A percentile compares a stretch with the other conserved stretches of the same genome.
Conservation (phyloP, 805 yeast species). For the Suhomyces kilbournensis region DNA sequence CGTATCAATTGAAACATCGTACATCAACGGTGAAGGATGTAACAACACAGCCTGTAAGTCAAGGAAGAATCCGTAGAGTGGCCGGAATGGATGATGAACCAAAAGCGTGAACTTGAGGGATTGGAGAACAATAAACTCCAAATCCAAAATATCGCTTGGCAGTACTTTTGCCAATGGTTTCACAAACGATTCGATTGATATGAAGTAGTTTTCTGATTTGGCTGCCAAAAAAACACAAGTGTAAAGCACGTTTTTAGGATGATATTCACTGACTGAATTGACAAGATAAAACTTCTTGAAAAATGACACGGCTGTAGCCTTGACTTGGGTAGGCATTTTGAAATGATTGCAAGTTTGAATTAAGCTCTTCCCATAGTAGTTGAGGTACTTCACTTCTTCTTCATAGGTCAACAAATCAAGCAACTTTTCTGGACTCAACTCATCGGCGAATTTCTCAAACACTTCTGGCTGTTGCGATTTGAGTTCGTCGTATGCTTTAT, state of each 20-base stretch:
- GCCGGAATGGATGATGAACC: conserved; percentile 85
- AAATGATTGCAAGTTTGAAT: conserved; percentile 68
- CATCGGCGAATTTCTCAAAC: conserved; percentile 25
- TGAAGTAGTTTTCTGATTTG: conserved; percentile 87
- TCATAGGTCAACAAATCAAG: conserved; percentile 51
- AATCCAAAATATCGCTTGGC: conserved; percentile 63
- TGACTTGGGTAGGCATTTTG: conserved; percentile 82
- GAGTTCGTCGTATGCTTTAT: conserved; percentile 16
- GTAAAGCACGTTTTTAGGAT: conserved; percentile 75
- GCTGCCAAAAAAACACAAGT: conserved; percentile 84
- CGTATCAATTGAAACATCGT: conserved; percentile 47
- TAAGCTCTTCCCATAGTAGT: conserved; percentile 70
- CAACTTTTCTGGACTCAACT: conserved; percentile 28
- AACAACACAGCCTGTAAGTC: conserved; percentile 68
- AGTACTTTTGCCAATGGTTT: conserved; percentile 65
- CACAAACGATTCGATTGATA: conserved; percentile 78
- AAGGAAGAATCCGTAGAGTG: conserved; percentile 91
- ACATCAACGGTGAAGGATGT: conserved; percentile 42
- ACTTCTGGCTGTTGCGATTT: conserved; percentile 24
- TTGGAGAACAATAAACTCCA: conserved; percentile 76
- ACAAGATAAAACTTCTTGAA: conserved; percentile 76
- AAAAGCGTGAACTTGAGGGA: conserved; percentile 73
- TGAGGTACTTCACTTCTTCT: conserved; percentile 69
- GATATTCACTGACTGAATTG: conserved; percentile 81
- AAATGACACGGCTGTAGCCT: conserved; percentile 82